phyloP scores from a whole-genome alignment of 1,284 basidiomycete species.

The Cutaneotrichosporon sp. region DNA sequence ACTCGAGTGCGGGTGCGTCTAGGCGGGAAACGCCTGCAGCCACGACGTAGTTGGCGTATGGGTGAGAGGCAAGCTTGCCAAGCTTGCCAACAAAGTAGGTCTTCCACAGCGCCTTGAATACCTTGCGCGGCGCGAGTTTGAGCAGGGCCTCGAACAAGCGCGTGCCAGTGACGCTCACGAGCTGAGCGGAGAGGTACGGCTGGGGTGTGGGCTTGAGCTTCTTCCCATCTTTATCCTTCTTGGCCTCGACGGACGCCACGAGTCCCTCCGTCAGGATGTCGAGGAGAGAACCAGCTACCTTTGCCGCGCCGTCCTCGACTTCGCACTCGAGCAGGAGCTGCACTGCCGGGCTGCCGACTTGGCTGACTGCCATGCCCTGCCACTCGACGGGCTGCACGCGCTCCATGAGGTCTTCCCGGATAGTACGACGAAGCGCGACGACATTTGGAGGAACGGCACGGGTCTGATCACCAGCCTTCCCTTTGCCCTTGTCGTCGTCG shows the following conservation, averaged over 20 bases:
- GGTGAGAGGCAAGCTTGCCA: slow-evolving; percentile 67
- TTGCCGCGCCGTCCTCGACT: slow-evolving; percentile 58
- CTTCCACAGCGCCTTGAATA: slow-evolving; percentile 67
- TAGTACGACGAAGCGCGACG: slow-evolving; percentile 23
- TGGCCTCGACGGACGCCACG: slow-evolving; percentile 57
- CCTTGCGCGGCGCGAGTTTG: slow-evolving; percentile 56
- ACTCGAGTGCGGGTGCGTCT: slow-evolving; percentile 55
- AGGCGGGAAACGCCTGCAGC: slow-evolving; percentile 67
- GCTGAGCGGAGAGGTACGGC: slow-evolving; percentile 59
- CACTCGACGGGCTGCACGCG: slow-evolving; percentile 67
- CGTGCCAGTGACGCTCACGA: slow-evolving; percentile 78
- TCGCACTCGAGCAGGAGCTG: slow-evolving; percentile 79
- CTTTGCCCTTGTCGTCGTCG: slow-evolving; percentile 23
- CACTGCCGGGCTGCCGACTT: slow-evolving; percentile 73
- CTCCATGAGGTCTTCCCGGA: slow-evolving; percentile 57
- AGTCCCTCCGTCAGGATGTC: slow-evolving; percentile 76
- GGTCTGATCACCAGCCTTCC: slow-evolving; percentile 23
- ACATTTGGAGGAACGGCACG: slow-evolving; percentile 32
- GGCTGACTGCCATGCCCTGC: slow-evolving; percentile 70
- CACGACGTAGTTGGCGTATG: slow-evolving; percentile 86
- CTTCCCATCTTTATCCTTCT: slow-evolving; percentile 14
- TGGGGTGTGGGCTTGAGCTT: slow-evolving; percentile 22
- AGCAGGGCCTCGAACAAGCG: slow-evolving; percentile 78
- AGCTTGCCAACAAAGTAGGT: slow-evolving; percentile 70
- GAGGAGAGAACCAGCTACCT: slow-evolving; percentile 69